Percentiles rank a stretch among this genome's conserved stretches.
phyloP scores from a whole-genome alignment of 257 asterid species.

The Leonotis leonurus region DNA sequence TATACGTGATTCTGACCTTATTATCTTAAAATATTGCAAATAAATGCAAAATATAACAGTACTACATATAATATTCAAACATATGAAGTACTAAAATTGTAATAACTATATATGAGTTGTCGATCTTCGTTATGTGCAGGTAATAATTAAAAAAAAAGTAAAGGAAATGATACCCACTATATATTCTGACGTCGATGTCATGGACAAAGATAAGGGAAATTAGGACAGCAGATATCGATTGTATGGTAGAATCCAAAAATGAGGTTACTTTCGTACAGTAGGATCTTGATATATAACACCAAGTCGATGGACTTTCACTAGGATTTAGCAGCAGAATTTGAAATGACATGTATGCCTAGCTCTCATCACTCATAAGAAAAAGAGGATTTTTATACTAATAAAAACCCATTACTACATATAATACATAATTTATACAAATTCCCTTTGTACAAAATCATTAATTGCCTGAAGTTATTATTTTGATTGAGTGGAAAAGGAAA shows the following conservation, averaged over 20 bases:
- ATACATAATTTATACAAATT: no score
- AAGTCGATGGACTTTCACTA: slow-evolving; percentile 7
- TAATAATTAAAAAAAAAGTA: background rate
- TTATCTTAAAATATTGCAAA: no score
- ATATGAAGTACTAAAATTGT: no score
- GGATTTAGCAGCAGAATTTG: background rate
- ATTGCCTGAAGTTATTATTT: background rate
- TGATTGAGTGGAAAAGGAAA: no score
- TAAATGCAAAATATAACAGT: no score
- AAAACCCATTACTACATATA: background rate
- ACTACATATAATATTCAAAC: no score
- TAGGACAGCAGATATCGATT: background rate
- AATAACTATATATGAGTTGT: no score
- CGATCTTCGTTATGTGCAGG: slow-evolving; percentile 12
- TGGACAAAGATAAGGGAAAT: slow-evolving; percentile 9
- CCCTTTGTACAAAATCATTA: background rate
- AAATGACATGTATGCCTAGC: no score
- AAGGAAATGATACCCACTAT: background rate
- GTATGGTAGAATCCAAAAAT: slow-evolving; percentile 8
- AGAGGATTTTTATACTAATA: no score
- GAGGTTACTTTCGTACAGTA: slow-evolving; percentile 20
- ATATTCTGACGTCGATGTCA: background rate
- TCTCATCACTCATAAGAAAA: no score
- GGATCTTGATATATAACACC: background rate
- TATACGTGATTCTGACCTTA: no score